These are phyloP conservation scores for Arthrobotrys musiformis DNA, from an alignment of 2,329 filamentous ascomycete species.

Conservation along the genomic window DNA sequence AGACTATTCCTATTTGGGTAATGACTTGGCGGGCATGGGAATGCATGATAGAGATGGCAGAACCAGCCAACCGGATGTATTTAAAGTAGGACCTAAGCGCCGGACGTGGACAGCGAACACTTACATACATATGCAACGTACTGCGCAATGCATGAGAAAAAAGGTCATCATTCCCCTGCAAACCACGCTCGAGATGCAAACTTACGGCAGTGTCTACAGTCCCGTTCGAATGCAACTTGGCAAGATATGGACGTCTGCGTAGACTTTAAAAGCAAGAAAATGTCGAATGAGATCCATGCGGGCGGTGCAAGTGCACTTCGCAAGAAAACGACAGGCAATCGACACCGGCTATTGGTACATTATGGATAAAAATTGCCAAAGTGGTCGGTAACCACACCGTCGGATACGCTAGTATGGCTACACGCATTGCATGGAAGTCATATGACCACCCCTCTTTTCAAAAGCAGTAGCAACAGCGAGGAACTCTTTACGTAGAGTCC, in stretches of 20 bases:
- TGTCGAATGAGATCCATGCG: slow-evolving; percentile 37
- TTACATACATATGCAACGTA: slow-evolving; percentile 31
- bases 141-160: slow-evolving; percentile 2
- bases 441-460: slow-evolving; percentile 53
- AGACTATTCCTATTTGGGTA: not conserved
- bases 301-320: not conserved
- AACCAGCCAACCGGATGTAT: slow-evolving; percentile 53
- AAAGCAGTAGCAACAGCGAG: not conserved
- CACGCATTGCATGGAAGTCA: slow-evolving; percentile 52
- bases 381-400: slow-evolving; percentile 51
- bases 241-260: slow-evolving; percentile 32
- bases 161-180: slow-evolving; percentile 38
- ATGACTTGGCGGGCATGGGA: slow-evolving; percentile 1
- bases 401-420: slow-evolving; percentile 52
- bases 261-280: slow-evolving; percentile 13
- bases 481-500: slow-evolving; percentile 9
- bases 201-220: slow-evolving; percentile 19
- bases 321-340: slow-evolving; percentile 15
- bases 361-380: slow-evolving; percentile 50
- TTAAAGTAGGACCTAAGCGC: slow-evolving; percentile 33
- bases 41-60: slow-evolving; percentile 15
- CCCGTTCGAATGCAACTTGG: slow-evolving; percentile 34
- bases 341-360: slow-evolving; percentile 39
- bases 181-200: slow-evolving; percentile 48
- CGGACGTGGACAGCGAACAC: slow-evolving; percentile 30